These are phyloP conservation scores for Eimeria maxima DNA, from an alignment of 169 alveolate genomes.

Conservation along the genomic window DNA sequence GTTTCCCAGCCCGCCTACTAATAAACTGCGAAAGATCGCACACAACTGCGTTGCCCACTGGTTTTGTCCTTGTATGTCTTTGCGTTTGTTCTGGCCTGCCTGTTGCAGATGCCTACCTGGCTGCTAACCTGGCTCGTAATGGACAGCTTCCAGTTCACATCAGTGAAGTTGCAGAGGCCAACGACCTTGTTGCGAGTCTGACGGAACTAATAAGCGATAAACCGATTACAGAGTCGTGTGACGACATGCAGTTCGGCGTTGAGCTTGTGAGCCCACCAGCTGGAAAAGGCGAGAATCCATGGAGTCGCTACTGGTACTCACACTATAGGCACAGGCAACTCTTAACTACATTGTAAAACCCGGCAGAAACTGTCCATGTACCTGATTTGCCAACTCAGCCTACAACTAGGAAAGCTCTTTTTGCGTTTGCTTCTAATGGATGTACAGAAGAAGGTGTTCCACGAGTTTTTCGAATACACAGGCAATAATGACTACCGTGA, in stretches of 20 bases:
- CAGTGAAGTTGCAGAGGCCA: background rate
- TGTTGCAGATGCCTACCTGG: background rate
- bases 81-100: background rate
- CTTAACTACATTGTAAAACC: background rate
- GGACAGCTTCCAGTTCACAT: background rate
- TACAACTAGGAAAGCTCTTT: background rate
- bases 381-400: background rate
- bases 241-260: background rate
- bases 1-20: too few species aligned
- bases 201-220: background rate
- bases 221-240: background rate
- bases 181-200: background rate
- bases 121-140: background rate
- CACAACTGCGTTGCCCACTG: too few species aligned
- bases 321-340: background rate
- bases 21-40: too few species aligned
- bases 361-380: background rate
- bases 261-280: background rate
- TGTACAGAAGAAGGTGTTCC: background rate
- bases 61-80: too few species aligned
- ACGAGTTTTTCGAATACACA: background rate
- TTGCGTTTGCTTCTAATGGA: background rate
- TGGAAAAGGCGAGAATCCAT: background rate
- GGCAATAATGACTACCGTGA: background rate
- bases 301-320: background rate